Base-by-base conservation (phyloP, 2,329 filamentous ascomycete genomes). In the Fusarium sp. region DNA sequence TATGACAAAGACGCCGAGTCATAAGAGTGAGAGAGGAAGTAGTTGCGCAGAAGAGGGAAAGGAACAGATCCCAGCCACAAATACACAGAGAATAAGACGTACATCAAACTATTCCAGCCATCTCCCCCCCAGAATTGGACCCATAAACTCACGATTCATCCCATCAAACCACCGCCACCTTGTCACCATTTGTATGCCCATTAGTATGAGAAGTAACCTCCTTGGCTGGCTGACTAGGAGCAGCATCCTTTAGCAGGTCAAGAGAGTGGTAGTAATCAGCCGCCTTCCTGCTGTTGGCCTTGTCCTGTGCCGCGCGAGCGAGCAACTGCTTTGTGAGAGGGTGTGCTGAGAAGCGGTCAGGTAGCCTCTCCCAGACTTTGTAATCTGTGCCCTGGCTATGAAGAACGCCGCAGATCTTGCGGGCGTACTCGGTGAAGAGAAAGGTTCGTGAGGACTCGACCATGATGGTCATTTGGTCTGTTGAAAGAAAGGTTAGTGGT, bases 381-480 rank as follows among this genome's bases (percentile, higher is more conserved):
- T 51, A 36, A 10, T 70, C 53, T 0, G 69, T 71, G 4, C 58
- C 67, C 3, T 70, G 67, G 16, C 20, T 67, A 10, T 71, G 51
- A 8, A 71, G 35, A 17, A 66, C 62, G 10, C 67, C 67, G 1
- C 62, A 71, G 11, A 31, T 42, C 29, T 67, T 33, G 2, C 69
- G 62, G 2, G 69, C 69, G 8, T 70, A 70, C 2, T 70, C 53
- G 1, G 69, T 71, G 11, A 70, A 71, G 2, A 71, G n/a, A 9
- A 71, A 70, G 3, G 69, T 71, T 9, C 69, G 51, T 0, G 40
- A 55, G 0, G 69, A 55, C 12, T 71, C 67, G 5, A 71, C n/a
- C 69, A 71, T 71, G 27, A 71, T 71, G 0, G 67, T 70, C 66
- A 70, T 70, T 12, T 70, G 68, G 8, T 70, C 68, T 68, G 33